phyloP scores from a whole-genome alignment of 83 land plant species.

The Thuja plicata region DNA sequence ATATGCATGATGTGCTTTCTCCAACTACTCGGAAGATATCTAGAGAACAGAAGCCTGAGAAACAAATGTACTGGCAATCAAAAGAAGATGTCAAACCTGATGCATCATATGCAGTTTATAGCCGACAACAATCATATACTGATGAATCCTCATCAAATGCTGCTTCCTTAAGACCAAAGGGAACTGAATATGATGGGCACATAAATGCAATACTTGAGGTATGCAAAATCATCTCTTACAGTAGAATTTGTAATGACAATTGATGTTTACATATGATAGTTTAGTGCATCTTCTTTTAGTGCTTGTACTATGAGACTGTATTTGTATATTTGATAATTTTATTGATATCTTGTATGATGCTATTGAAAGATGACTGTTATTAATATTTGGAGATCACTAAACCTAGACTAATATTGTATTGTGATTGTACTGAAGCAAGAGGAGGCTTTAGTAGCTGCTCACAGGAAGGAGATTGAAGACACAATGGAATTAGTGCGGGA shows the following conservation, averaged over 20 bases:
- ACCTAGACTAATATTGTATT: neutral
- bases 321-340: neutral
- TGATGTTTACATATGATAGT: neutral
- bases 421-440: constrained; percentile 50
- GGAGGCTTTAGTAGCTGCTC: constrained; percentile 74
- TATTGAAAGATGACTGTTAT: neutral
- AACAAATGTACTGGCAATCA: constrained; percentile 24
- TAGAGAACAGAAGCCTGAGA: constrained; percentile 59
- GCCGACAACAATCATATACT: constrained; percentile 26
- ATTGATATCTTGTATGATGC: neutral
- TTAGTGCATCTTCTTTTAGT: neutral
- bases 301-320: neutral
- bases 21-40: constrained; percentile 56
- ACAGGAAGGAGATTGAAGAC: constrained; percentile 78
- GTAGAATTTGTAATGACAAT: neutral
- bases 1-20: constrained; percentile 43
- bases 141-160: constrained; percentile 23
- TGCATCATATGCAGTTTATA: constrained; percentile 15
- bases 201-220: constrained; percentile 76
- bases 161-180: constrained; percentile 24
- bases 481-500: constrained; percentile 84
- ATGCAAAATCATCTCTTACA: neutral
- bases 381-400: neutral
- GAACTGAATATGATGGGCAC: constrained; percentile 38
- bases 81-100: constrained; percentile 41